Percentiles rank a stretch among this genome's conserved stretches.
Evolutionary conservation across 2,329 filamentous ascomycete species (phyloP).

Genomic region (Onygenales sp.): DNA sequence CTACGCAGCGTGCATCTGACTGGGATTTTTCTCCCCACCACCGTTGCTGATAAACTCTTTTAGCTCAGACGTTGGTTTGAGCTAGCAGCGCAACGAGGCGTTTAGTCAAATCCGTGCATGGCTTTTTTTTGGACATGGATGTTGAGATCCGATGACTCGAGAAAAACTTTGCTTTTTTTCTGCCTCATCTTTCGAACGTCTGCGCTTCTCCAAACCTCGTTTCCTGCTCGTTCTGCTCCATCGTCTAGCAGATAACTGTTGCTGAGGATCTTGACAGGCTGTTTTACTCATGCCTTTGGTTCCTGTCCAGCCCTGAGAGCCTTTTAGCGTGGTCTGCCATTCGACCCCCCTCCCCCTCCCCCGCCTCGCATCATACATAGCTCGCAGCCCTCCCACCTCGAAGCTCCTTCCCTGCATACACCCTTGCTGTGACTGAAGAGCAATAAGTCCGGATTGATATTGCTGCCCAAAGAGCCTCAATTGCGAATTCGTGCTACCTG

Average conservation of each 20-base stretch:
- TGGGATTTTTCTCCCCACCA: too few species aligned
- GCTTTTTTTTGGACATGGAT: neutral
- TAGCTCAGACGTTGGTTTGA: too few species aligned
- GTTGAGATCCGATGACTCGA: neutral
- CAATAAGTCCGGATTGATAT: neutral
- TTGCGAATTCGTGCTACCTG: neutral
- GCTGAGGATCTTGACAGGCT: too few species aligned
- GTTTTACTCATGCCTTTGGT: too few species aligned
- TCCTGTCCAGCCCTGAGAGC: neutral
- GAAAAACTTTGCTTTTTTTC: neutral
- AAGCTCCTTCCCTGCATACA: neutral
- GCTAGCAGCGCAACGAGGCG: neutral
- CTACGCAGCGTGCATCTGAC: neutral
- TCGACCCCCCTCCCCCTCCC: neutral
- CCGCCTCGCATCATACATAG: neutral
- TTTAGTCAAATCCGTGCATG: neutral
- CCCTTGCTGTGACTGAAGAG: neutral
- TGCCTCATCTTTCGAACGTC: neutral
- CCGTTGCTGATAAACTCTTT: too few species aligned
- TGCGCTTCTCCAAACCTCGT: too few species aligned
- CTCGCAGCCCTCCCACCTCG: neutral
- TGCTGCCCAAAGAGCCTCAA: neutral
- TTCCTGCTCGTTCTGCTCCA: too few species aligned
- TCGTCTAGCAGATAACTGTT: too few species aligned
- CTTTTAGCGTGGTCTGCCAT: neutral